A percentile compares a stretch with the other conserved stretches of the same genome.
Evolutionary conservation across 2,329 filamentous ascomycete species (phyloP).

Genomic region (Alternaria triticimaculans): DNA sequence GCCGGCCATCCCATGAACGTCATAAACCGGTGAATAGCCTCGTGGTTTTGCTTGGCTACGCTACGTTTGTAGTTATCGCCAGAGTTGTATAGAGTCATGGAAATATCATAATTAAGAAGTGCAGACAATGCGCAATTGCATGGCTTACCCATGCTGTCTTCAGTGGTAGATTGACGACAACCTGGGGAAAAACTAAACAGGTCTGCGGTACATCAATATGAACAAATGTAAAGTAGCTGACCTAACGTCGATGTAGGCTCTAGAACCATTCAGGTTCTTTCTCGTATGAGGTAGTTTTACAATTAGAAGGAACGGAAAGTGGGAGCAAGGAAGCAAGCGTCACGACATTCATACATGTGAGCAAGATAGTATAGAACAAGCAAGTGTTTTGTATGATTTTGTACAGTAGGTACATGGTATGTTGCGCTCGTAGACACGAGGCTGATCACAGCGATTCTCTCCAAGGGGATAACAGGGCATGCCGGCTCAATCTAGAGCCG

Average conservation of each 20-base stretch:
- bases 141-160: neutral
- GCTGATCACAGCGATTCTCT: constrained; percentile 18
- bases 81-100: too few relatives aligned
- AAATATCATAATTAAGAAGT: neutral
- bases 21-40: constrained; percentile 22
- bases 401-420: constrained; percentile 18
- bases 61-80: neutral
- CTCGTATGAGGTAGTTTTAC: too few relatives aligned
- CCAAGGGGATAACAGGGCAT: constrained; percentile 21
- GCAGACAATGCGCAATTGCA: neutral
- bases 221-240: too few relatives aligned
- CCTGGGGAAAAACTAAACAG: too few relatives aligned
- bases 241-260: too few relatives aligned
- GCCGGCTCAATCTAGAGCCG: constrained; percentile 12
- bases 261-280: too few relatives aligned
- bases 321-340: neutral
- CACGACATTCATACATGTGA: neutral
- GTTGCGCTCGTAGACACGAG: constrained; percentile 14
- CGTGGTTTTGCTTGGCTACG: neutral
- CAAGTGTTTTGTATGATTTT: constrained; percentile 20
- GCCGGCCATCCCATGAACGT: constrained; percentile 12
- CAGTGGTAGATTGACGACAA: too few relatives aligned
- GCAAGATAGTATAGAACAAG: constrained; percentile 1
- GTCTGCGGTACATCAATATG: too few relatives aligned
- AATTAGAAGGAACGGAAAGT: too few relatives aligned